Evolutionary conservation across 129 eudicot species (phyloP).

Genomic region (Ambrosia artemisiifolia): DNA sequence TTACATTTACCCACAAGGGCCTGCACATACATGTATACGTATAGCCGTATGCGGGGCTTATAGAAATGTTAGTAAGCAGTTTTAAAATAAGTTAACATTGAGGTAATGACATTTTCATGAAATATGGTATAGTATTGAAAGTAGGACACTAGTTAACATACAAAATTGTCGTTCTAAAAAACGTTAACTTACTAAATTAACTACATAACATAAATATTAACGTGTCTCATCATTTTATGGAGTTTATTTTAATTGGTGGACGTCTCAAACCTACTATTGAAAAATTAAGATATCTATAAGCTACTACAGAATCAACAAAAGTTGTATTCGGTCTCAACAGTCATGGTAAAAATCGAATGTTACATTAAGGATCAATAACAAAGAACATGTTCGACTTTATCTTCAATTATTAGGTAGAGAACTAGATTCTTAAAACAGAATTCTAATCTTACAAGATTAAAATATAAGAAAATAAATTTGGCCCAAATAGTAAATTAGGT

Average conservation of each 20-base stretch:
- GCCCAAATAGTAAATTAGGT: slow-evolving; percentile 4
- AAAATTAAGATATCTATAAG: too few relatives aligned
- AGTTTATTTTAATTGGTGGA: neutral
- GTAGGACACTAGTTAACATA: too few relatives aligned
- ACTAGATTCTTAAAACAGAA: slow-evolving; percentile 21
- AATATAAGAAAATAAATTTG: slow-evolving; percentile 7
- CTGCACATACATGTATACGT: too few relatives aligned
- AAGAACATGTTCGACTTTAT: slow-evolving; percentile 30
- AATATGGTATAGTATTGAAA: too few relatives aligned
- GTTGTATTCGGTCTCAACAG: neutral
- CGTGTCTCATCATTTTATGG: neutral
- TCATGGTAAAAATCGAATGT: slow-evolving; percentile 19
- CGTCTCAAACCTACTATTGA: neutral
- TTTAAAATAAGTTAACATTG: too few relatives aligned
- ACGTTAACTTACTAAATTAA: neutral
- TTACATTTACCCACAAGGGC: too few relatives aligned
- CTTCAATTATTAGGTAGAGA: slow-evolving; percentile 28
- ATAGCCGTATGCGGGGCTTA: too few relatives aligned
- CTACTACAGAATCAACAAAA: neutral
- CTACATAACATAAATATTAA: neutral
- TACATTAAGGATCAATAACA: slow-evolving; percentile 11
- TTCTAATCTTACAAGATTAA: neutral
- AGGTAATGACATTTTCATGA: too few relatives aligned
- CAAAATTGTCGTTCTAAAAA: neutral
- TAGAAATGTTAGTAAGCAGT: too few relatives aligned